Evolutionary conservation across 2,329 filamentous ascomycete species (phyloP), one percentile per base, ranked within the genome.

Genomic region (Neonectria ditissima): DNA sequence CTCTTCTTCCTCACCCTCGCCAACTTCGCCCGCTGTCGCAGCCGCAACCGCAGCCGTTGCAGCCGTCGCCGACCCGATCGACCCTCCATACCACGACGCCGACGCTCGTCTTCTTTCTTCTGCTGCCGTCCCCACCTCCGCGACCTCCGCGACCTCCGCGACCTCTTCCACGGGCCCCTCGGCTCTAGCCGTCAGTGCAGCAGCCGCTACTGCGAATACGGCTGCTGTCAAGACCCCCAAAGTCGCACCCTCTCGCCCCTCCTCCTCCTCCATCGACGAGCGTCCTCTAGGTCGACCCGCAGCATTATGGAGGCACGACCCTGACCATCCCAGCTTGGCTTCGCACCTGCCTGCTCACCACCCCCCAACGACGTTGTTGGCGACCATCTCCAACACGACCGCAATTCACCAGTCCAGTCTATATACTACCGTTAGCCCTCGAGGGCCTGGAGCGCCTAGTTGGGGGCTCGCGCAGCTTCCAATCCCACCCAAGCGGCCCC

Each of bases 401-500:
- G 58, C 60, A 37, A 65, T 71, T 53, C 69, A 65, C 34, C 68
- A 72, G 30, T 67, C 69, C 16, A 73, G 71, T 56, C 54, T 67
- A 18, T 62, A 61, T 53, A 63, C 65, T 26, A 55, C 62, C 34
- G 60, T 57, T 32, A 69, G 69, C 55, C 51, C 62, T 34, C 61
- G 63, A 65, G 68, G 67, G 59, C 48, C 58, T 45, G 54, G 54
- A 61, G 58, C 59, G 41, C 45, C 58, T 32, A 64, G 62, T 55
- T 59, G 55, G 64, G 68, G 65, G 30, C 65, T 66, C 14, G 39
- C 65, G 50, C 68, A 63, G 48, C 58, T 62, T 55, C 67, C 70
- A 28, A 62, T 54, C 51, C 28, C 67, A 14, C 63, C 63, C 52
- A 78, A 77, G 68, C 76, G 75, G 43, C 67, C 72, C 43, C 67